Percentiles rank a stretch among this genome's conserved stretches.
These are phyloP conservation scores for Candida pseudoglaebosa DNA, from an alignment of 805 yeast genomes.

Conservation along the genomic window DNA sequence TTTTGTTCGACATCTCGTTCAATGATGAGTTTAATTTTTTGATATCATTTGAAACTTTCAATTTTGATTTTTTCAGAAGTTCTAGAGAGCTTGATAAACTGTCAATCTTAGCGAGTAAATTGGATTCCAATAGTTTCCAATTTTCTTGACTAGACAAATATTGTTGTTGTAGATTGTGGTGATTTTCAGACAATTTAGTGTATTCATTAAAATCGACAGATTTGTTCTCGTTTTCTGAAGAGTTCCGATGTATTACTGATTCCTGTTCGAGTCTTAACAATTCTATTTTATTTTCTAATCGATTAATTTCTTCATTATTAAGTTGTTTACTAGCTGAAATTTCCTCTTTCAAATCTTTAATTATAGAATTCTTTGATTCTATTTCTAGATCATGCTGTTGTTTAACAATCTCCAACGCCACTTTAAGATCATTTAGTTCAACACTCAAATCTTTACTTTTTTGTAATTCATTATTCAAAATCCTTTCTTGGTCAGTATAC, in stretches of 20 bases:
- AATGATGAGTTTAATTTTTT: slow-evolving; percentile 18
- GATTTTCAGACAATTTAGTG: slow-evolving; percentile 42
- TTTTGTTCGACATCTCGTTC: slow-evolving; percentile 12
- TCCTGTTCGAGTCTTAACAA: slow-evolving; percentile 62
- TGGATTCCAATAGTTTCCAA: slow-evolving; percentile 78
- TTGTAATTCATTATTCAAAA: slow-evolving; percentile 20
- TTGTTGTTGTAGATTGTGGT: slow-evolving; percentile 61
- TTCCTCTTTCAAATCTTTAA: slow-evolving; percentile 26
- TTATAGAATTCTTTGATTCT: slow-evolving; percentile 29
- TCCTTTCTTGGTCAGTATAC: slow-evolving; percentile 20
- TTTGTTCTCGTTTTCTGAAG: slow-evolving; percentile 17
- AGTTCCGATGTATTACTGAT: slow-evolving; percentile 6
- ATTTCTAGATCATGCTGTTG: slow-evolving; percentile 30
- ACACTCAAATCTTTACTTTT: slow-evolving; percentile 16
- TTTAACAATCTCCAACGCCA: slow-evolving; percentile 30
- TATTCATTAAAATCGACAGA: slow-evolving; percentile 36
- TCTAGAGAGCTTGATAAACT: slow-evolving; percentile 27
- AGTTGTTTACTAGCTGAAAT: slow-evolving; percentile 31
- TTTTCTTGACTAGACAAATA: slow-evolving; percentile 73
- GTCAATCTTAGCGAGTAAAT: slow-evolving; percentile 48
- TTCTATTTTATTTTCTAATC: slow-evolving; percentile 71
- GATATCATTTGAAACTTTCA: slow-evolving; percentile 32
- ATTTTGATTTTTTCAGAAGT: slow-evolving; percentile 23
- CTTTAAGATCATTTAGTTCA: slow-evolving; percentile 26
- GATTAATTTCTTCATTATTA: slow-evolving; percentile 42